Conservation (phyloP, 2,329 filamentous ascomycete genomes). For the Berkeleyomyces rouxiae region DNA sequence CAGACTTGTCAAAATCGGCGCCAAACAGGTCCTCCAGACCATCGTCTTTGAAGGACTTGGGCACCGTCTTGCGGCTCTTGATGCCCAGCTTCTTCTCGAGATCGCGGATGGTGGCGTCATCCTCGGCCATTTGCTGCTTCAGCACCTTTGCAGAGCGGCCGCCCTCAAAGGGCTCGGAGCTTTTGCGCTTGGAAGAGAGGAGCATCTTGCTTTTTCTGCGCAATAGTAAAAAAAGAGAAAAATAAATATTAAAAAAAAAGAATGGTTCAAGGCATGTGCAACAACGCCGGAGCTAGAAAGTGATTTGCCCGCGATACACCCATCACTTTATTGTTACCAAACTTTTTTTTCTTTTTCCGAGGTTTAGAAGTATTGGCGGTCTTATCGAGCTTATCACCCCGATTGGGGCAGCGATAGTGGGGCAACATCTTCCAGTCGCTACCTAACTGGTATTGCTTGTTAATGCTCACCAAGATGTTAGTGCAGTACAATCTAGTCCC, state of each 20-base stretch:
- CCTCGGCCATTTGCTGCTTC: conserved; percentile 53
- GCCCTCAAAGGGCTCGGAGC: background rate
- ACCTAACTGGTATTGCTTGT: background rate
- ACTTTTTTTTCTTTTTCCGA: conserved; percentile 1
- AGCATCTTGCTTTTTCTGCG: background rate
- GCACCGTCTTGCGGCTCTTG: conserved; percentile 55
- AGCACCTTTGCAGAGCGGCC: conserved; percentile 18
- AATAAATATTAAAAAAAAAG: background rate
- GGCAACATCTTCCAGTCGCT: background rate
- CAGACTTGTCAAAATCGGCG: conserved; percentile 39
- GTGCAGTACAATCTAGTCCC: background rate
- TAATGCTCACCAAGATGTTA: background rate
- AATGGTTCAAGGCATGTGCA: background rate
- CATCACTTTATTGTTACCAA: background rate
- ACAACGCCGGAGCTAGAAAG: background rate
- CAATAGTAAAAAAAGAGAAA: background rate
- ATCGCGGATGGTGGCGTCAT: conserved; percentile 76
- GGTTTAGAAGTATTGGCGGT: background rate
- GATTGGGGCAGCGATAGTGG: conserved; percentile 7
- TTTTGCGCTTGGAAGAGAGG: conserved; percentile 6
- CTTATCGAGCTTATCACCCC: conserved; percentile 11
- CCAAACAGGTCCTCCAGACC: conserved; percentile 65
- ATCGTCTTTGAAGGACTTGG: conserved; percentile 62
- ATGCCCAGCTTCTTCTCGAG: conserved; percentile 80
- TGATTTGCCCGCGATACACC: background rate